Evolutionary conservation across 176 grass and related monocot species (phyloP).

Genomic region (Avena sativa): DNA sequence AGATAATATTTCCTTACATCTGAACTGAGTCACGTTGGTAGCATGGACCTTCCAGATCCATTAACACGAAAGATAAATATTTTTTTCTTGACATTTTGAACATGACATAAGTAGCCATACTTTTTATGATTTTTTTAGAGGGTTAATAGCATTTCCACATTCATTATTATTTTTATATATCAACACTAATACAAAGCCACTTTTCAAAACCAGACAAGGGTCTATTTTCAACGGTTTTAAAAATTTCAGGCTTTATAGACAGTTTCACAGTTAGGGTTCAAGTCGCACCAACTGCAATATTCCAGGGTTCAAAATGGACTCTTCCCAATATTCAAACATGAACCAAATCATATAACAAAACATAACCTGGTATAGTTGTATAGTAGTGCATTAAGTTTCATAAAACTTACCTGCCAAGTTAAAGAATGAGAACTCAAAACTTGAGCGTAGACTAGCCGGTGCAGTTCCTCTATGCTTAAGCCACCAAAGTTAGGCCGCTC

Average conservation of each 20-base stretch:
- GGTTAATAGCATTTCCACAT: not conserved
- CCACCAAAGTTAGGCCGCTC: conserved; percentile 74
- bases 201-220: not conserved
- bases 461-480: conserved; percentile 90
- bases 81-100: not conserved
- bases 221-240: not conserved
- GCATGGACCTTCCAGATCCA: too few relatives aligned
- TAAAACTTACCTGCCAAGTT: conserved; percentile 91
- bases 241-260: not conserved
- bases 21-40: too few relatives aligned
- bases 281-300: not conserved
- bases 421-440: conserved; percentile 91
- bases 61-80: not conserved
- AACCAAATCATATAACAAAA: conserved; percentile 23
- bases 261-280: conserved; percentile 1
- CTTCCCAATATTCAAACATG: conserved; percentile 24
- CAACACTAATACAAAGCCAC: conserved; percentile 4
- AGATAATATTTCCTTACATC: too few relatives aligned
- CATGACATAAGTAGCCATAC: conserved; percentile 8
- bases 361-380: conserved; percentile 26
- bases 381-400: conserved; percentile 23
- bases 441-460: conserved; percentile 91
- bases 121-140: conserved; percentile 9
- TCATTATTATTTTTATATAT: not conserved
- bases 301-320: conserved; percentile 16